phyloP scores from a whole-genome alignment of 345 rosid species.

The Limnanthes douglasii region DNA sequence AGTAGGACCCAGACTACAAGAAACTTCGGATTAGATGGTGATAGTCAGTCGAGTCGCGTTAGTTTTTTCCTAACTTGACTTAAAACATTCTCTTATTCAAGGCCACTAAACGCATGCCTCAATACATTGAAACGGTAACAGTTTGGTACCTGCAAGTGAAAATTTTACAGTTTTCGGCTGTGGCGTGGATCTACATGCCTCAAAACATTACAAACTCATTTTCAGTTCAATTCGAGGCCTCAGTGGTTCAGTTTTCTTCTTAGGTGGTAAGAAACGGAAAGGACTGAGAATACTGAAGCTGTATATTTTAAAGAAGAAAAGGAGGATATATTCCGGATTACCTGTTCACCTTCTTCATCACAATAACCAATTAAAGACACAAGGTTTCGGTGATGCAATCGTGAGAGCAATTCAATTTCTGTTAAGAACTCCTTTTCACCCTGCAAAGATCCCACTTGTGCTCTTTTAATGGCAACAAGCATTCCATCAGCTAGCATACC shows the following conservation, averaged over 20 bases:
- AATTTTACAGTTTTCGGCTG: no score
- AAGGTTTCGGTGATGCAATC: conserved; percentile 89
- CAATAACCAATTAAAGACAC: conserved; percentile 84
- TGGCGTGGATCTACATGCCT: no score
- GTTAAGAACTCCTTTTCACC: conserved; percentile 89
- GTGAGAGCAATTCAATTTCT: conserved; percentile 76
- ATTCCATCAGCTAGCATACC: conserved; percentile 54
- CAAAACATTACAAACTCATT: no score
- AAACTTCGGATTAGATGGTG: no score
- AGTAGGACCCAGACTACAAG: not conserved
- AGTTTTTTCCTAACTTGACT: no score
- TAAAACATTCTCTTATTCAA: no score
- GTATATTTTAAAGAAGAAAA: not conserved
- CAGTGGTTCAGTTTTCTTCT: no score
- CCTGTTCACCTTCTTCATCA: conserved; percentile 96
- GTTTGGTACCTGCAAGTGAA: no score
- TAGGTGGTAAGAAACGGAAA: not conserved
- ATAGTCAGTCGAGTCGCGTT: no score
- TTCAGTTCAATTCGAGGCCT: no score
- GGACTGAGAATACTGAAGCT: not conserved
- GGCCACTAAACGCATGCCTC: no score
- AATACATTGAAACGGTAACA: no score
- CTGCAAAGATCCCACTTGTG: conserved; percentile 79
- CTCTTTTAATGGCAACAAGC: conserved; percentile 88
- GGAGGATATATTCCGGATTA: conserved; percentile 4